Evolutionary conservation across 2,329 filamentous ascomycete genomes (phyloP).

Genomic region (Aspergillus felis): DNA sequence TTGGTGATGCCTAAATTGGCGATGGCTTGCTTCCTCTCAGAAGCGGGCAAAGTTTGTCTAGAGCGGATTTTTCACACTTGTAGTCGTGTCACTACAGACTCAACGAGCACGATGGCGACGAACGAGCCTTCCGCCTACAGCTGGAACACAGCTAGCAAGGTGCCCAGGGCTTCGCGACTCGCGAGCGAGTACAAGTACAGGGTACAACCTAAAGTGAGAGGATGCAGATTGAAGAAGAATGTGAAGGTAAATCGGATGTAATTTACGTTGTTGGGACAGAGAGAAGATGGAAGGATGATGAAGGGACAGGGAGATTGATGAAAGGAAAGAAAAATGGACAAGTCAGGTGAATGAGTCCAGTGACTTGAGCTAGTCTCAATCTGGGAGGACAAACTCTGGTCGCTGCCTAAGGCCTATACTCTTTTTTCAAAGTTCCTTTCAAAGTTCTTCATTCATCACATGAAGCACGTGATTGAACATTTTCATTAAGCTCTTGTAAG

Average conservation of each 20-base stretch:
- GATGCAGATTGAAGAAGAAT: constrained; percentile 14
- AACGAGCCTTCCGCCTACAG: constrained; percentile 35
- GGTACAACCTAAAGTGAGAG: constrained; percentile 30
- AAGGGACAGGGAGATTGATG: constrained; percentile 2
- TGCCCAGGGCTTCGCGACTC: constrained; percentile 25
- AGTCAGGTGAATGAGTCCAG: constrained; percentile 18
- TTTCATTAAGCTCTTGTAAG: background rate
- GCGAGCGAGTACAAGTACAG: constrained; percentile 36
- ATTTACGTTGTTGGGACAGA: background rate
- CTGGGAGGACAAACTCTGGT: background rate
- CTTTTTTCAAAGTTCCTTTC: no score
- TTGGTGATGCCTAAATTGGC: constrained; percentile 15
- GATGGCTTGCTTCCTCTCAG: constrained; percentile 9
- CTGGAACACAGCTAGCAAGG: constrained; percentile 36
- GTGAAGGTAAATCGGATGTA: constrained; percentile 7
- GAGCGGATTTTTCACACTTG: constrained; percentile 19
- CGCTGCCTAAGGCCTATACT: background rate
- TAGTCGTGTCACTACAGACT: constrained; percentile 38
- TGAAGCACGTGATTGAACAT: constrained; percentile 4
- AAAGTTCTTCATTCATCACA: background rate
- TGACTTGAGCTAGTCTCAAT: constrained; percentile 7
- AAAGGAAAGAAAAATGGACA: constrained; percentile 1
- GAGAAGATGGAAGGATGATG: constrained; percentile 7
- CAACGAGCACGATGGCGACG: constrained; percentile 30
- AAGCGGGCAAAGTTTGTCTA: constrained; percentile 18